A percentile compares a stretch with the other conserved stretches of the same genome.
These are phyloP conservation scores for Termitomyces titanicus DNA, from an alignment of 768 basidiomycete genomes.

Conservation along the genomic window DNA sequence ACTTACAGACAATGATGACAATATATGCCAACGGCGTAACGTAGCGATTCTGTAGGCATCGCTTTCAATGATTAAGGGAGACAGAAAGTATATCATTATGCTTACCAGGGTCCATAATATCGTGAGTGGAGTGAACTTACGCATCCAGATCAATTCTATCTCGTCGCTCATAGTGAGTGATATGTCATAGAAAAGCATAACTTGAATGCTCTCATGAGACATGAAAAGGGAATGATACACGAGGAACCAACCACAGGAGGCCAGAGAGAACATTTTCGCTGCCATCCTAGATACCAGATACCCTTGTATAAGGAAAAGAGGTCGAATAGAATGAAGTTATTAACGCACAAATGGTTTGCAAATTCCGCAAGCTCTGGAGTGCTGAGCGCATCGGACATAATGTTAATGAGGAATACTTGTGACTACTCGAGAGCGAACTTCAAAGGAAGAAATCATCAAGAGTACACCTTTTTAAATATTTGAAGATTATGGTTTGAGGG, in stretches of 20 bases:
- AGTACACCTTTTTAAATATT: no score
- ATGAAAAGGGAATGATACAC: background rate
- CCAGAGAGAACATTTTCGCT: background rate
- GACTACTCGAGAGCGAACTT: no score
- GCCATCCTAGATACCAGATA: background rate
- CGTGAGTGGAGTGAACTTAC: conserved; percentile 24
- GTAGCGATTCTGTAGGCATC: conserved; percentile 28
- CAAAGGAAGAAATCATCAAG: no score
- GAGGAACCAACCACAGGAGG: background rate
- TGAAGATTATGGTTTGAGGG: no score
- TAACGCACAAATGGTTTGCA: no score
- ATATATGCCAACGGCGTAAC: conserved; percentile 31
- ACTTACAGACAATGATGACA: conserved; percentile 31
- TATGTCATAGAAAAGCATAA: conserved; percentile 36
- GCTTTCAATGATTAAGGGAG: background rate
- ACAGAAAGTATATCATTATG: background rate
- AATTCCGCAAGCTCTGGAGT: no score
- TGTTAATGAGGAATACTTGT: no score
- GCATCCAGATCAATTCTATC: conserved; percentile 31
- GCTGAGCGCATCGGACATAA: no score
- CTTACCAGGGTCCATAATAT: conserved; percentile 27
- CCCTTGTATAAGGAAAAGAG: no score
- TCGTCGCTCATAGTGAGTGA: conserved; percentile 31
- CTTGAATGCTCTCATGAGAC: conserved; percentile 10
- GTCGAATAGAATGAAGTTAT: no score